phyloP scores from a whole-genome alignment of 139 green algal species.

The Marvania coccoides region DNA sequence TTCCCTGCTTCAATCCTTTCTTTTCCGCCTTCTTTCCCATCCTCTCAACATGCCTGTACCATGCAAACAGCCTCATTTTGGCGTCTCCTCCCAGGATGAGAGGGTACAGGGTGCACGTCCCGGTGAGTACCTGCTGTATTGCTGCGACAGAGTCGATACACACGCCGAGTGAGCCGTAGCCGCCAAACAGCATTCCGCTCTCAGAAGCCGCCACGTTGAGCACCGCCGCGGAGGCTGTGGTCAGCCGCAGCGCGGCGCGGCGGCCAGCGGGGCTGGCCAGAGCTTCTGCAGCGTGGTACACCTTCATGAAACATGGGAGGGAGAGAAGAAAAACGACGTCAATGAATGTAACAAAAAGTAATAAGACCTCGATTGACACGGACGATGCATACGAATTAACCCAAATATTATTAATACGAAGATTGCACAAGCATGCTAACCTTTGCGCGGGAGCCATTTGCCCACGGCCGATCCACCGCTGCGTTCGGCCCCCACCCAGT shows the following conservation, averaged over 20 bases:
- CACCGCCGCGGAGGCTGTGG: not conserved
- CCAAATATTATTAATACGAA: no score
- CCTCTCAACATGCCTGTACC: not conserved
- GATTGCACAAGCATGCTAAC: no score
- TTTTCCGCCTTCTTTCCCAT: not conserved
- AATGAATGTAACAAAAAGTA: no score
- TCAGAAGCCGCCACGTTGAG: not conserved
- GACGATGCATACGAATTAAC: not conserved
- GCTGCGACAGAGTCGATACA: conserved; percentile 5
- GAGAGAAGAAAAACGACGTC: not conserved
- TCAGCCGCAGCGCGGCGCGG: not conserved
- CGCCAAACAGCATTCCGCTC: conserved; percentile 8
- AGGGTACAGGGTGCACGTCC: conserved; percentile 13
- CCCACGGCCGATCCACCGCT: not conserved
- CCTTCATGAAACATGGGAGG: not conserved
- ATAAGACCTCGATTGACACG: no score
- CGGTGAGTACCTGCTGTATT: conserved; percentile 5
- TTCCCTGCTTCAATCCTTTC: no score
- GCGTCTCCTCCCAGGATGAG: conserved; percentile 11
- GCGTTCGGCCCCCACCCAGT: not conserved
- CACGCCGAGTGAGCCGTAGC: conserved; percentile 1
- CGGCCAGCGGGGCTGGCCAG: not conserved
- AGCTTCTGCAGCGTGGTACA: not conserved
- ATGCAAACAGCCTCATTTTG: conserved; percentile 4
- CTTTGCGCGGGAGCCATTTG: not conserved